A percentile compares a stretch with the other conserved stretches of the same genome.
phyloP scores from a whole-genome alignment of 140 eudicot species.

The Stevia rebaudiana region DNA sequence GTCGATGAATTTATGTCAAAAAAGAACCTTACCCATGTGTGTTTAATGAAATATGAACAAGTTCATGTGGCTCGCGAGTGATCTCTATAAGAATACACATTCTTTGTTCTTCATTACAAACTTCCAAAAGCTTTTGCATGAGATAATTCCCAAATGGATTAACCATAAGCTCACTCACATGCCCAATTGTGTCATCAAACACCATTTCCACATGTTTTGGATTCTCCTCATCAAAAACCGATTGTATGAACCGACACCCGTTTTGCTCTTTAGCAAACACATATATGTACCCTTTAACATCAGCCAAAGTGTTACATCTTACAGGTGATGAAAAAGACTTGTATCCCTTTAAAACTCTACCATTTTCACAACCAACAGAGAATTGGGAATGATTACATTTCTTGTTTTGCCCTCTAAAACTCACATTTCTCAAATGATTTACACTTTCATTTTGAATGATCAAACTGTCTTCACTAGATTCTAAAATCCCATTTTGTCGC shows the following conservation, averaged over 20 bases:
- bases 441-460: slow-evolving; percentile 44
- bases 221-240: slow-evolving; percentile 53
- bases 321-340: slow-evolving; percentile 32
- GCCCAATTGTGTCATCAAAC: slow-evolving; percentile 54
- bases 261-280: slow-evolving; percentile 67
- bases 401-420: slow-evolving; percentile 28
- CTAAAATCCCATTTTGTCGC: slow-evolving; percentile 29
- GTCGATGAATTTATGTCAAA: neutral
- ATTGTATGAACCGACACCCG: slow-evolving; percentile 64
- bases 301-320: slow-evolving; percentile 49
- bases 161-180: slow-evolving; percentile 62
- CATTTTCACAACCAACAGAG: slow-evolving; percentile 31
- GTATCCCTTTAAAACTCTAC: slow-evolving; percentile 18
- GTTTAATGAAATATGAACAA: slow-evolving; percentile 60
- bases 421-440: slow-evolving; percentile 30
- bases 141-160: slow-evolving; percentile 77
- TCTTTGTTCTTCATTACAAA: slow-evolving; percentile 66
- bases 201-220: slow-evolving; percentile 49
- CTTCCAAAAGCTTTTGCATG: slow-evolving; percentile 69
- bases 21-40: slow-evolving; percentile 60
- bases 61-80: slow-evolving; percentile 48
- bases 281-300: slow-evolving; percentile 53
- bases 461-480: slow-evolving; percentile 40
- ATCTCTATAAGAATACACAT: slow-evolving; percentile 47
- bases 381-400: slow-evolving; percentile 19